Evolutionary conservation across 192 early-diverging fungal species (phyloP).

Genomic region (Gryganskiella cystojenkinii): DNA sequence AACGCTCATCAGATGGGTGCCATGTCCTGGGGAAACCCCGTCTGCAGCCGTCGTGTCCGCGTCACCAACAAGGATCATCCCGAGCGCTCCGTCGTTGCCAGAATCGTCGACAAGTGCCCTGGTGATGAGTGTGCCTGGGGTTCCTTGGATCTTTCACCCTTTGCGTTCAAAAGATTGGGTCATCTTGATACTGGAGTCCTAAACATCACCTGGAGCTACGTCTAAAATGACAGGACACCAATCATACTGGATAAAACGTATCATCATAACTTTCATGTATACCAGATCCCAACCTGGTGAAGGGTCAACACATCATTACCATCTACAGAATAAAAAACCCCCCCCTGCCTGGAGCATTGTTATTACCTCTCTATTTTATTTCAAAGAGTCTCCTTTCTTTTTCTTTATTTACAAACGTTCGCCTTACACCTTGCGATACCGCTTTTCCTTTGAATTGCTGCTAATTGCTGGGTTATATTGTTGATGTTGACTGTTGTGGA

Average conservation of each 20-base stretch:
- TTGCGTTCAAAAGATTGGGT: conserved; percentile 39
- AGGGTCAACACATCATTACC: too few species aligned
- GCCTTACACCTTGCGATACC: too few species aligned
- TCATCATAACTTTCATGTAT: neutral
- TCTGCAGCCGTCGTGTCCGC: conserved; percentile 42
- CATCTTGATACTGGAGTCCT: conserved; percentile 25
- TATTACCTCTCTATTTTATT: too few species aligned
- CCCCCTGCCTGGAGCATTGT: too few species aligned
- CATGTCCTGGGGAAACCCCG: conserved; percentile 35
- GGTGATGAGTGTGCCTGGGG: conserved; percentile 31
- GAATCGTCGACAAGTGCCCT: conserved; percentile 54
- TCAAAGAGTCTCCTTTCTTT: too few species aligned
- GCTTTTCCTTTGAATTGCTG: too few species aligned
- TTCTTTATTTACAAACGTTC: too few species aligned
- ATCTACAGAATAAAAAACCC: too few species aligned
- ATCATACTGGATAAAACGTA: neutral
- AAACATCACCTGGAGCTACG: conserved; percentile 36
- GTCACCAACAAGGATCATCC: conserved; percentile 18
- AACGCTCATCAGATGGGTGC: conserved; percentile 47
- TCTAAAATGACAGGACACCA: conserved; percentile 18
- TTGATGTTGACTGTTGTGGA: too few species aligned
- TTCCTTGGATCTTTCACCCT: conserved; percentile 34
- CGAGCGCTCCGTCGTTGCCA: conserved; percentile 19
- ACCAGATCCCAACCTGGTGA: too few species aligned
- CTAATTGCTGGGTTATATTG: too few species aligned